Evolutionary conservation across 1,284 basidiomycete genomes (phyloP).

Genomic region (Psilocybe mexicana): DNA sequence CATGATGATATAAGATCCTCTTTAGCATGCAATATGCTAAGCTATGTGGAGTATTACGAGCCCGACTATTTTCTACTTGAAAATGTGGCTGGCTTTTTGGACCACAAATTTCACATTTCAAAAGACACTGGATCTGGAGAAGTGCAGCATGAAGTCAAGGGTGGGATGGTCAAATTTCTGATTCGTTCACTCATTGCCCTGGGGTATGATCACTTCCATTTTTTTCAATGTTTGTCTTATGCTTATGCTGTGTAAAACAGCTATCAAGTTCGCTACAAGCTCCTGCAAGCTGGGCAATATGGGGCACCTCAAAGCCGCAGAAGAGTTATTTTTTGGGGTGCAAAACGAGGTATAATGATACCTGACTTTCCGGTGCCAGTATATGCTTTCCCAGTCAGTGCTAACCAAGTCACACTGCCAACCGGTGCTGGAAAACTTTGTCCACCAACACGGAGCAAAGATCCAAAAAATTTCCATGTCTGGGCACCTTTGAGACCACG

Average conservation of each 20-base stretch:
- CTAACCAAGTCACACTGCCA: constrained; percentile 33
- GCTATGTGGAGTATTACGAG: constrained; percentile 69
- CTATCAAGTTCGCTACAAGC: constrained; percentile 65
- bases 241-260: constrained; percentile 33
- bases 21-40: constrained; percentile 66
- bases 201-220: constrained; percentile 44
- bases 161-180: constrained; percentile 67
- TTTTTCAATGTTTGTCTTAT: background rate
- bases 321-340: constrained; percentile 68
- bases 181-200: constrained; percentile 55
- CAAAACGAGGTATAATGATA: constrained; percentile 52
- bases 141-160: constrained; percentile 43
- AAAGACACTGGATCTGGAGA: constrained; percentile 17
- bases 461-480: constrained; percentile 37
- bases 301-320: constrained; percentile 68
- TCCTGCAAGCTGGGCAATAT: constrained; percentile 68
- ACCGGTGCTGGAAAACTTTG: constrained; percentile 33
- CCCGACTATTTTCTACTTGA: constrained; percentile 68
- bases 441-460: constrained; percentile 42
- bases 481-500: constrained; percentile 59
- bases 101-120: constrained; percentile 32
- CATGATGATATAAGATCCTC: constrained; percentile 45
- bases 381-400: constrained; percentile 43
- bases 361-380: constrained; percentile 68
- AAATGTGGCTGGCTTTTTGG: constrained; percentile 64